Base-by-base conservation (phyloP, 1,284 basidiomycete genomes). In the Athelia sp. region DNA sequence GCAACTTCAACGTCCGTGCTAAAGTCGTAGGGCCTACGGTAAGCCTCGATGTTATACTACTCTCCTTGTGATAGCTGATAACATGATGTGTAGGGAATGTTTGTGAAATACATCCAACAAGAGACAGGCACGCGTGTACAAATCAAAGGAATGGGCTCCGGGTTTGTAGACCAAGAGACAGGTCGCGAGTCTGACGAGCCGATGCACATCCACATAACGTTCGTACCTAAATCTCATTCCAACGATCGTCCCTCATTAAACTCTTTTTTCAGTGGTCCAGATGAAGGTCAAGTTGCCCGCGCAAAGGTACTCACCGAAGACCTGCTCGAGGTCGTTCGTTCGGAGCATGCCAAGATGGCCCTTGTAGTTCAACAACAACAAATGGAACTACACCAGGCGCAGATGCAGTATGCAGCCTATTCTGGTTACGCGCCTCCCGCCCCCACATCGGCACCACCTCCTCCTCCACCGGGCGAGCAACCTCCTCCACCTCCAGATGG, bases 91-190 rank as follows among this genome's bases (percentile, higher is more conserved):
- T 44, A 92, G 90, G 94, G 93, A 58, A 87, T 94, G 64, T 99
- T 98, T 64, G 96, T 99, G 56, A 99, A 99, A 72, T 95, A 94
- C 64, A 99, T 99, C 56, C 96, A 99, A 70, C 83, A 86, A 61
- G 96, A 99, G 71, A 99, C 96, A 0, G 87, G 88, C 32, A 96
- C 94, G 14, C 81, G 96, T 54, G 96, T 98, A n/a, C 96, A 99
- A 68, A 98, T 99, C 64, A 98, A 98, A 68, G 96, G 96, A 11
- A 58, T 86, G 15, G 97, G 97, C 0, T 96, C 93, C 17, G 97
- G 96, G 0, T 99, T 97, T 65, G 84, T 96, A 56, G 96, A 99
- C 62, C 85, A 86, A 59, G 96, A 98, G 56, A 97, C 94, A 0
- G 92, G 93, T 1, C 75, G 84, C 58, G 95, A 98, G 69, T 80